Percentiles rank a stretch among this genome's conserved stretches.
These are phyloP conservation scores for Arthroderma sp. DNA, from an alignment of 2,329 filamentous ascomycete species.

Conservation along the genomic window DNA sequence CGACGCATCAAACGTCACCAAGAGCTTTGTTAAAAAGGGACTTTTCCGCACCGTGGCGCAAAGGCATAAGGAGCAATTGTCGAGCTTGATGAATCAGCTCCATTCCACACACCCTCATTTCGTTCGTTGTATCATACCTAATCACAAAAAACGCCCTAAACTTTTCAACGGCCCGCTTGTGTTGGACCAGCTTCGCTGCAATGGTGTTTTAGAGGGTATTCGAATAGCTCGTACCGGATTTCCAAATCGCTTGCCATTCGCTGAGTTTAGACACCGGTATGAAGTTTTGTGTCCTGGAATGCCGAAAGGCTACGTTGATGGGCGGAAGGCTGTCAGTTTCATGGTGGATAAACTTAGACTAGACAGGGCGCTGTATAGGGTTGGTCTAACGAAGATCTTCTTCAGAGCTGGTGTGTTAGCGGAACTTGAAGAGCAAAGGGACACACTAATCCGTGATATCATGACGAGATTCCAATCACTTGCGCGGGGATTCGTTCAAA, in stretches of 20 bases:
- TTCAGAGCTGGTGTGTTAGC: conserved; percentile 93
- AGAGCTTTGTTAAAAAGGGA: conserved; percentile 86
- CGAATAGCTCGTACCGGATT: conserved; percentile 94
- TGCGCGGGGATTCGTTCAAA: conserved; percentile 76
- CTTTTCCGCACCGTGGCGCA: conserved; percentile 95
- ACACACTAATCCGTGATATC: conserved; percentile 83
- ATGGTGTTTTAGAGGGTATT: conserved; percentile 98
- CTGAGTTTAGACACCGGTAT: conserved; percentile 89
- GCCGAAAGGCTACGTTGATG: conserved; percentile 82
- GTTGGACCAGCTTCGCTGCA: conserved; percentile 91
- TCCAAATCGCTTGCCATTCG: conserved; percentile 80
- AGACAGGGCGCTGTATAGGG: conserved; percentile 75
- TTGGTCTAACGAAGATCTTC: conserved; percentile 94
- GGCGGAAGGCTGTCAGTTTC: conserved; percentile 67
- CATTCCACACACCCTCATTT: conserved; percentile 97
- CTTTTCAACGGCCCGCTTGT: conserved; percentile 86
- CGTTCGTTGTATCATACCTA: conserved; percentile 91
- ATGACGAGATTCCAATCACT: conserved; percentile 88
- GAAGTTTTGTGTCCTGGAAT: conserved; percentile 83
- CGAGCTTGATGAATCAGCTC: conserved; percentile 85
- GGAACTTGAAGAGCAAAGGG: conserved; percentile 90
- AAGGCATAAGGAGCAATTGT: conserved; percentile 94
- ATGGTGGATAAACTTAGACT: conserved; percentile 84
- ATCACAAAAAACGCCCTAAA: conserved; percentile 94
- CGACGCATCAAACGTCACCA: conserved; percentile 54